These are phyloP conservation scores for Leccinum angustisporum DNA, from an alignment of 1,284 basidiomycete genomes.

Conservation along the genomic window DNA sequence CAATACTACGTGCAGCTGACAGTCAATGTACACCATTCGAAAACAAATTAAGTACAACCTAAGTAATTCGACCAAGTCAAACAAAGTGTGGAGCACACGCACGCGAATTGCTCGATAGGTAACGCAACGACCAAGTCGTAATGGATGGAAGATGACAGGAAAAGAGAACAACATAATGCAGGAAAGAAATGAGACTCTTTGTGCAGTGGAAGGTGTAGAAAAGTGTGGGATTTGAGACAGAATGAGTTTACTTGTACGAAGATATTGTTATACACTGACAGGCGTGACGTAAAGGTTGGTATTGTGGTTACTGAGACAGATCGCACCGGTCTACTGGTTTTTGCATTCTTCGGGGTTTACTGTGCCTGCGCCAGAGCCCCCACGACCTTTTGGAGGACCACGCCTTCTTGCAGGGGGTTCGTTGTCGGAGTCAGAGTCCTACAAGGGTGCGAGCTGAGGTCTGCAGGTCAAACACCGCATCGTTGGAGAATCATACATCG, in stretches of 20 bases:
- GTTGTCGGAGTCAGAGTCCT: slow-evolving; percentile 51
- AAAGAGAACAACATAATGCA: not conserved
- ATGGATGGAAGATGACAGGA: not conserved
- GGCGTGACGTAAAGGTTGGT: slow-evolving; percentile 20
- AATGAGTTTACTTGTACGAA: slow-evolving; percentile 17
- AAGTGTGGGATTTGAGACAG: slow-evolving; percentile 5
- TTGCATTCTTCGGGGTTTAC: slow-evolving; percentile 83
- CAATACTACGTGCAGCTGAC: not conserved
- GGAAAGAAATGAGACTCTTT: not conserved
- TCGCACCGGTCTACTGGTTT: slow-evolving; percentile 60
- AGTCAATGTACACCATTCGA: slow-evolving; percentile 1
- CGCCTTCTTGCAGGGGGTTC: slow-evolving; percentile 59
- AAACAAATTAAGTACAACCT: slow-evolving; percentile 22
- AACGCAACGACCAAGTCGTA: slow-evolving; percentile 13
- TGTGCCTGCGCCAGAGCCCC: slow-evolving; percentile 37
- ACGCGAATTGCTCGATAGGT: slow-evolving; percentile 13
- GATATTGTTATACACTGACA: slow-evolving; percentile 13
- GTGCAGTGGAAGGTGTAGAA: slow-evolving; percentile 3
- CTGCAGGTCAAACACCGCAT: slow-evolving; percentile 18
- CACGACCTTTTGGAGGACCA: slow-evolving; percentile 55
- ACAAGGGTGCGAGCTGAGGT: slow-evolving; percentile 26
- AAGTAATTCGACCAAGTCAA: slow-evolving; percentile 18
- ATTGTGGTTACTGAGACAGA: slow-evolving; percentile 22
- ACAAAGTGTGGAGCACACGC: slow-evolving; percentile 7
- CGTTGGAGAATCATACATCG: slow-evolving; percentile 40